Base-by-base conservation (phyloP, 2,329 filamentous ascomycete genomes). In the Trichoderma aggressivum region DNA sequence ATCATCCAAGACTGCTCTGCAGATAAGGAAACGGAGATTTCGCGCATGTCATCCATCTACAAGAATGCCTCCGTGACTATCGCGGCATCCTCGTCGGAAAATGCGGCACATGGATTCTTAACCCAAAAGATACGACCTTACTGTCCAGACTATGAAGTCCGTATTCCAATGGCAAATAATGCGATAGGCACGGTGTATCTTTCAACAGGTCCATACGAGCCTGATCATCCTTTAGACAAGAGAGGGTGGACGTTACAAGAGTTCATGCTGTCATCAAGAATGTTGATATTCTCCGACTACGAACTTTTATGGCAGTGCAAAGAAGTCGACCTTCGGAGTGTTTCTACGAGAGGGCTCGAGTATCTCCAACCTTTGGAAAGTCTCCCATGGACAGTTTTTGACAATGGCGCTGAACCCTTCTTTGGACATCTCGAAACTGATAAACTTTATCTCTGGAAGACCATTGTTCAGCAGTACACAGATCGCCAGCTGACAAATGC, bases 261-360 rank as follows among this genome's bases (percentile, higher is more conserved):
- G 7, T 67, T 67, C 24, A 67, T 67, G 53, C 34, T 67, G 10
- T 67, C 64, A 21, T 58, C 64, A 7, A 58, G 64, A 12, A 58
- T 67, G 18, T 36, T 67, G 7, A 58, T 47, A 43, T 67, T 67
- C 24, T 67, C 64, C 4, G 53, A 67, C 16, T 67, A 67, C 3
- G 64, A 67, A 1, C 64, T 67, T 43, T 43, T 67, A 24, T 59
- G 64, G 64, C 64, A 67, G 8, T 67, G 64, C 18, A 67, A 67
- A 18, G 64, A 67, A 24, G 1, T 47, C 0, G 34, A 58, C 12
- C 34, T 67, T 7, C 34, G 24, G 11, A 32, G 53, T 8, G 64
- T 67, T 47, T 30, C 64, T 16, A 18, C 12, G 26, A 24, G n/a
- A 6, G 64, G 64, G 1, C 32, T 67, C 11, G 53, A 67, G 34